Conservation (phyloP, 768 basidiomycete genomes). For the Boletus coccyginus region DNA sequence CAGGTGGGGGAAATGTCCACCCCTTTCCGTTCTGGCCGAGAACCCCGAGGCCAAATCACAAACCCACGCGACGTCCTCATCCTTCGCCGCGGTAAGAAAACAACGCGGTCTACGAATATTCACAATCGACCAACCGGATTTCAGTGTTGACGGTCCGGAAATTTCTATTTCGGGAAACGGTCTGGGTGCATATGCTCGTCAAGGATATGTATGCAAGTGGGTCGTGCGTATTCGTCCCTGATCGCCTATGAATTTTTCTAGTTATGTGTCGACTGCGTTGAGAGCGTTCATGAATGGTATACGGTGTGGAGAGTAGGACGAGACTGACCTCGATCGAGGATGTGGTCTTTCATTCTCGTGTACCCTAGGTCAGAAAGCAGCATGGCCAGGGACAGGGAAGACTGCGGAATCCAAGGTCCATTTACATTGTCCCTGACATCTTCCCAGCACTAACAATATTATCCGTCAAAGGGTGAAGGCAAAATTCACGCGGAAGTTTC, state of each 20-base stretch:
- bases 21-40: constrained; percentile 92
- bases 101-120: constrained; percentile 31
- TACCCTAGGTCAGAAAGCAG: constrained; percentile 52
- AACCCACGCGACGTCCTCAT: constrained; percentile 92
- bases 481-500: constrained; percentile 49
- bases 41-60: constrained; percentile 84
- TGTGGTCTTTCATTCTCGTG: constrained; percentile 42
- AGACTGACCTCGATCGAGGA: constrained; percentile 80
- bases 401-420: constrained; percentile 44
- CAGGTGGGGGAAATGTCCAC: constrained; percentile 90
- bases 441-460: background rate
- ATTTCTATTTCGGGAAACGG: constrained; percentile 62
- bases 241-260: constrained; percentile 24
- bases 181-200: constrained; percentile 51
- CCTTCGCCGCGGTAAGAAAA: constrained; percentile 80
- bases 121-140: constrained; percentile 68
- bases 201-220: constrained; percentile 54
- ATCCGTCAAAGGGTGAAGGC: constrained; percentile 43
- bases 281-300: constrained; percentile 60
- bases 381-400: constrained; percentile 52
- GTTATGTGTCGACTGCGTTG: constrained; percentile 61
- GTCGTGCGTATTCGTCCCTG: constrained; percentile 27
- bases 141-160: constrained; percentile 74
- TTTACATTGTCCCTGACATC: background rate
- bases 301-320: constrained; percentile 55